Evolutionary conservation across 805 yeast species (phyloP).

Genomic region (Ogataea parapolymorpha): DNA sequence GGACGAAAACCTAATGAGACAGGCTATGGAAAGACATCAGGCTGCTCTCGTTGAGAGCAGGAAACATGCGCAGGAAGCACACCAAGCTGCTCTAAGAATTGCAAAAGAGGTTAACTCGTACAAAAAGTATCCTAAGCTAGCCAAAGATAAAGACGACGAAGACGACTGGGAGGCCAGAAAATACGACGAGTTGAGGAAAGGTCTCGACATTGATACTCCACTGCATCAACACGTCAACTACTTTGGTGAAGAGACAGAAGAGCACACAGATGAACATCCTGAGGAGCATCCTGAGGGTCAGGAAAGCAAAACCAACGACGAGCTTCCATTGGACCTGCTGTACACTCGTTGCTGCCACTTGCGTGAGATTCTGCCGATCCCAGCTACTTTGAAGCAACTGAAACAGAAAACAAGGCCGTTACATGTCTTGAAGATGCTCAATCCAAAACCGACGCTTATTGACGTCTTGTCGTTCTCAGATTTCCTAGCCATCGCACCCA

Average conservation of each 20-base stretch:
- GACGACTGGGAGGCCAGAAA: slow-evolving; percentile 21
- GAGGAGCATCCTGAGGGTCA: not conserved
- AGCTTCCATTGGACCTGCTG: slow-evolving; percentile 44
- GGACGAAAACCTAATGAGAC: slow-evolving; percentile 46
- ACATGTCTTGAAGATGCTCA: slow-evolving; percentile 51
- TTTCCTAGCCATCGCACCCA: slow-evolving; percentile 53
- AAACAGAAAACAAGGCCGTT: slow-evolving; percentile 49
- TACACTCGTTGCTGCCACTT: slow-evolving; percentile 50
- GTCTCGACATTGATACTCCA: slow-evolving; percentile 68
- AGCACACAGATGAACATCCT: not conserved
- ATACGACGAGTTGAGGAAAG: slow-evolving; percentile 8
- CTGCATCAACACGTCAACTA: slow-evolving; percentile 44
- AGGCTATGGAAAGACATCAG: slow-evolving; percentile 59
- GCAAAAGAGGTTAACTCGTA: slow-evolving; percentile 60
- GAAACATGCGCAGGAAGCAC: slow-evolving; percentile 75
- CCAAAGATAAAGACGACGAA: slow-evolving; percentile 27
- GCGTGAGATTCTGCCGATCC: slow-evolving; percentile 47
- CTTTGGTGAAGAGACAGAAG: slow-evolving; percentile 21
- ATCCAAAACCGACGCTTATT: slow-evolving; percentile 56
- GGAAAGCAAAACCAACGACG: slow-evolving; percentile 5
- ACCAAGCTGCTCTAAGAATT: slow-evolving; percentile 62
- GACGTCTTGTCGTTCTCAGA: slow-evolving; percentile 57
- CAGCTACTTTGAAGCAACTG: slow-evolving; percentile 51
- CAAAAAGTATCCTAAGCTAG: slow-evolving; percentile 29
- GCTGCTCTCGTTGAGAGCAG: slow-evolving; percentile 57